phyloP scores from a whole-genome alignment of 768 basidiomycete genomes.

The Macrolepiota fuliginosa region DNA sequence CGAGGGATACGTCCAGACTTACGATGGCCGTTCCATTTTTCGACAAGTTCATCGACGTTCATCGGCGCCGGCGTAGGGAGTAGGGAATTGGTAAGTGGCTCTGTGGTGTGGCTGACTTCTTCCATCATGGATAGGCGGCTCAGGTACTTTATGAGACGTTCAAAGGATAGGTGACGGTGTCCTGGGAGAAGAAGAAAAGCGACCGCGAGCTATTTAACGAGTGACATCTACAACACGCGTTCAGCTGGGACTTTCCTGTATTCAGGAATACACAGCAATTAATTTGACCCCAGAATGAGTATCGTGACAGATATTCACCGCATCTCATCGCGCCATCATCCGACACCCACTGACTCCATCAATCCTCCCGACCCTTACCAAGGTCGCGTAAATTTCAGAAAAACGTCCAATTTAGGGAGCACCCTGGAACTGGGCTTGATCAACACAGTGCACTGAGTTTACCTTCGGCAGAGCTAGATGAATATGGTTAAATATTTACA shows the following conservation, averaged over 20 bases:
- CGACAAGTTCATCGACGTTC: neutral
- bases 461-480: too few relatives aligned
- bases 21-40: constrained; percentile 31
- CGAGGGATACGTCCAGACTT: constrained; percentile 61
- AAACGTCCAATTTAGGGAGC: too few relatives aligned
- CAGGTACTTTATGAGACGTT: too few relatives aligned
- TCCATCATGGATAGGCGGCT: too few relatives aligned
- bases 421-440: too few relatives aligned
- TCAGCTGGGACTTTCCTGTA: neutral
- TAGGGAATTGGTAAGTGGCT: neutral
- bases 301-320: neutral
- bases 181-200: neutral
- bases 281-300: neutral
- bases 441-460: too few relatives aligned
- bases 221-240: neutral
- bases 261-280: neutral
- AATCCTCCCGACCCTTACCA: neutral
- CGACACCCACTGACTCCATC: constrained; percentile 1
- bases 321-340: neutral
- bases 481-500: too few relatives aligned
- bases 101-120: too few relatives aligned
- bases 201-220: neutral
- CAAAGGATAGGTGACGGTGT: neutral
- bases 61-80: neutral
- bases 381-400: neutral